Conservation (phyloP, 108 stramenopile genomes). For the Epithemia pelagica region DNA sequence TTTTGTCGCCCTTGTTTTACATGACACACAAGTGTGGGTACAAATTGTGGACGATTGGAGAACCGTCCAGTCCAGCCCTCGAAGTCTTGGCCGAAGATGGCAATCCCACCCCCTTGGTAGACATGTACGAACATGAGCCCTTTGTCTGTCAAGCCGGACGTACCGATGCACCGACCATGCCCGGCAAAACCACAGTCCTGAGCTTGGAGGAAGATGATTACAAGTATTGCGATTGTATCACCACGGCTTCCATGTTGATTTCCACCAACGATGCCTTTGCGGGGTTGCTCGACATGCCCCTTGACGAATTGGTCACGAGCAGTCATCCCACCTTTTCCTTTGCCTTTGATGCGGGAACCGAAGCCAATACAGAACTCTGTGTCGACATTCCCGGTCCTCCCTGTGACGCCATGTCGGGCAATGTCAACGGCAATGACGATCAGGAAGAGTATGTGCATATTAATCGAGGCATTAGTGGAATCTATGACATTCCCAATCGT, state of each 20-base stretch:
- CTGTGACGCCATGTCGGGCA: constrained; percentile 5
- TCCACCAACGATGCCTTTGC: constrained; percentile 23
- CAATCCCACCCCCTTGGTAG: background rate
- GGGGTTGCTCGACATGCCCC: constrained; percentile 5
- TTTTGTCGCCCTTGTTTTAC: constrained; percentile 8
- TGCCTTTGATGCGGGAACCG: constrained; percentile 13
- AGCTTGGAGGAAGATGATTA: constrained; percentile 2
- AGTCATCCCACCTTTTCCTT: too few species aligned
- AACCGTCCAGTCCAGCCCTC: constrained; percentile 1
- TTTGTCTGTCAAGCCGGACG: too few species aligned
- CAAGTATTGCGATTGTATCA: constrained; percentile 5
- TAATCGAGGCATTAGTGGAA: background rate
- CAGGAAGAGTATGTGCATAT: constrained; percentile 3
- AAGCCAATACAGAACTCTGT: constrained; percentile 22
- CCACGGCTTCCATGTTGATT: constrained; percentile 16
- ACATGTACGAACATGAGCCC: constrained; percentile 4
- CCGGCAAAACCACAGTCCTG: background rate
- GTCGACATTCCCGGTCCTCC: constrained; percentile 16
- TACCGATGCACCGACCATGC: background rate
- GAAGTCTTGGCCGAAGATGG: constrained; percentile 9
- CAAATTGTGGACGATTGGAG: constrained; percentile 3
- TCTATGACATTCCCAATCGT: background rate
- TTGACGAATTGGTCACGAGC: too few species aligned
- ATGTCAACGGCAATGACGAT: background rate
- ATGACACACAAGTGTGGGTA: constrained; percentile 4